Percentiles rank a stretch among this genome's conserved stretches.
Conservation (phyloP, 2,329 filamentous ascomycete genomes). For the Beauveria rudraprayagi region DNA sequence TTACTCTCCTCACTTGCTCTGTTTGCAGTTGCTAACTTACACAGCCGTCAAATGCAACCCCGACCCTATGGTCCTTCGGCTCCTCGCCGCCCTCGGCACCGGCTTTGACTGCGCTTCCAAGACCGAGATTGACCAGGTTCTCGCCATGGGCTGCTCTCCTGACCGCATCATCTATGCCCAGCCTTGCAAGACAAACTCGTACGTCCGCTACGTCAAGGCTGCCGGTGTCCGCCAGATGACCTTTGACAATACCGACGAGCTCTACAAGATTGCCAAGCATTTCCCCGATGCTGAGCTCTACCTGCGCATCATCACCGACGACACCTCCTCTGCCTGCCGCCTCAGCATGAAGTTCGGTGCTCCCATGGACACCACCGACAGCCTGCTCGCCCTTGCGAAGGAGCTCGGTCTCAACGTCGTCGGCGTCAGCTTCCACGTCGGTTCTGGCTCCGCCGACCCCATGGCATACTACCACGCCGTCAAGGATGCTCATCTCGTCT, state of each 20-base stretch:
- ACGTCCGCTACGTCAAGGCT: slow-evolving; percentile 80
- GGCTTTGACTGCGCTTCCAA: slow-evolving; percentile 99
- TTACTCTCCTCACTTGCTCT: neutral
- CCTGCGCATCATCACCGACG: slow-evolving; percentile 91
- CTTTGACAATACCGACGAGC: slow-evolving; percentile 95
- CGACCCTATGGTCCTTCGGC: slow-evolving; percentile 77
- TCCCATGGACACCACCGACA: slow-evolving; percentile 70
- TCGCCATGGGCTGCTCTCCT: slow-evolving; percentile 74
- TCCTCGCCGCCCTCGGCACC: slow-evolving; percentile 80
- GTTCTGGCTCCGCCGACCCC: slow-evolving; percentile 93
- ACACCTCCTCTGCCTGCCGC: slow-evolving; percentile 87
- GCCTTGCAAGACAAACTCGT: slow-evolving; percentile 99
- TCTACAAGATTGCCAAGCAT: slow-evolving; percentile 93
- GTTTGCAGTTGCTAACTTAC: slow-evolving; percentile 1
- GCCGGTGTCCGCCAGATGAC: slow-evolving; percentile 95
- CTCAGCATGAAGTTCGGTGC: slow-evolving; percentile 97
- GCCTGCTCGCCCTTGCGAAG: slow-evolving; percentile 71
- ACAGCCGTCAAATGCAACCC: slow-evolving; percentile 98
- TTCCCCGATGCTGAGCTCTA: slow-evolving; percentile 86
- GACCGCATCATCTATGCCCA: slow-evolving; percentile 97
- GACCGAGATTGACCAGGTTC: slow-evolving; percentile 87
- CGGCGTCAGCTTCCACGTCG: slow-evolving; percentile 96
- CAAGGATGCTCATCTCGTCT: slow-evolving; percentile 78
- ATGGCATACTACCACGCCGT: slow-evolving; percentile 85
- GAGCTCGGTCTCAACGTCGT: slow-evolving; percentile 82